Evolutionary conservation across 495 filamentous ascomycete genomes (phyloP), one percentile per base, ranked within the genome.

Genomic region (Hypoxylon fuscum): DNA sequence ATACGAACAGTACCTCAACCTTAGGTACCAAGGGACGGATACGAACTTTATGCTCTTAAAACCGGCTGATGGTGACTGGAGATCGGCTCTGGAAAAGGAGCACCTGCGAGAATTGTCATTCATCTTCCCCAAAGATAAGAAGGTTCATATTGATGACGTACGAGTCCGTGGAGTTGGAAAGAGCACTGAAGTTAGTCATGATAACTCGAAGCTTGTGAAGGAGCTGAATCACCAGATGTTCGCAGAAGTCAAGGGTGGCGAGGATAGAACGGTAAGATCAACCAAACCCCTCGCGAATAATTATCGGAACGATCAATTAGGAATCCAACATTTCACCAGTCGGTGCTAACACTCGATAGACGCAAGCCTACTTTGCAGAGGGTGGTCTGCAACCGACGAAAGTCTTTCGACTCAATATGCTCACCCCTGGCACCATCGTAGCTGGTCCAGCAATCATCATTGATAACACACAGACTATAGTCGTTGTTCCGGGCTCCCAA

Each of bases 1-100:
- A 43, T 91, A 92, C 67, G 91, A 94, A 72, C 87, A 93, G 64
- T 96, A 96, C 71, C 81, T 96, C 15, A 96, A 97, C 68, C 88
- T 96, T 81, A 77, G 92, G 55, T 96, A 96, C 66, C 82, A 91
- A 40, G 93, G 92, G 15, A 96, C 91, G 1, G 93, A 96, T 70
- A 93, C 91, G 7, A 87, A 90, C 0, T 81, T 96, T n/a, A 96
- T 96, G 92, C 83, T 96, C 83, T 82, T 20, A 73, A 66, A 20
- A n/a, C 76, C 74, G 40, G 83, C 79, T 8, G 83, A 87, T 55
- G 81, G 81, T 78, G 88, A 83, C 4, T 92, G 88, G 74, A 87
- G 86, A 1, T 81, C 87, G 50, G 88, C 87, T 0, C 93, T 95
- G 58, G 76, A 85, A 49, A 84, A 86, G 31, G 86, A 88, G 17